Evolutionary conservation across 129 eudicot genomes (phyloP).

Genomic region (Saposhnikovia divaricata): DNA sequence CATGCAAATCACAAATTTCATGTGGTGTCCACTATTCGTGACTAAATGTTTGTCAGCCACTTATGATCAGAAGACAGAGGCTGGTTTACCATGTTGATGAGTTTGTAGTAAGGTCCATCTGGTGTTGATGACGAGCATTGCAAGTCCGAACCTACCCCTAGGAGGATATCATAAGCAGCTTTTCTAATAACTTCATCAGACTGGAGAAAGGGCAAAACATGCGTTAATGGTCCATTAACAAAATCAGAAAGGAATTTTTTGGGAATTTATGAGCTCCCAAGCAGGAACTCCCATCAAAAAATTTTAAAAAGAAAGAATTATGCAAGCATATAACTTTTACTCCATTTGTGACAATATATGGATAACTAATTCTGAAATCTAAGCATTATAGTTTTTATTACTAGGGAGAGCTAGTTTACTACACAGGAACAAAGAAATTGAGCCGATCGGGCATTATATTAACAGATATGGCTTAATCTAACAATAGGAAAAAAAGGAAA

Average conservation of each 20-base stretch:
- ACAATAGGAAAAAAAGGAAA: background rate
- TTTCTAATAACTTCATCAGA: conserved; percentile 75
- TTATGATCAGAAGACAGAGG: background rate
- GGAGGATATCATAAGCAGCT: conserved; percentile 72
- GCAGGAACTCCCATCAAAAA: background rate
- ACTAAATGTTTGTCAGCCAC: background rate
- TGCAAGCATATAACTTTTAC: background rate
- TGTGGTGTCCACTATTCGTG: background rate
- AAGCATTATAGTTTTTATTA: background rate
- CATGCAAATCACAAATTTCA: conserved; percentile 1
- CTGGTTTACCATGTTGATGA: conserved; percentile 66
- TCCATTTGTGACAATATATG: background rate
- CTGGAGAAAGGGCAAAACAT: conserved; percentile 29
- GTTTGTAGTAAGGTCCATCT: conserved; percentile 55
- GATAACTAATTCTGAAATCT: background rate
- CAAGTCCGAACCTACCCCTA: conserved; percentile 56
- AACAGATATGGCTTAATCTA: background rate
- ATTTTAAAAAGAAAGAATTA: background rate
- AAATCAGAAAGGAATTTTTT: background rate
- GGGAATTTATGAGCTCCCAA: background rate
- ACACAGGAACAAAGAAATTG: background rate
- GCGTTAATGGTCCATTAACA: background rate
- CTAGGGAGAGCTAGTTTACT: background rate
- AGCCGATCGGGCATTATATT: background rate
- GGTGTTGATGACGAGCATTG: conserved; percentile 35